A percentile compares a stretch with the other conserved stretches of the same genome.
phyloP scores from a whole-genome alignment of 768 basidiomycete genomes.

The Kwoniella dendrophila region DNA sequence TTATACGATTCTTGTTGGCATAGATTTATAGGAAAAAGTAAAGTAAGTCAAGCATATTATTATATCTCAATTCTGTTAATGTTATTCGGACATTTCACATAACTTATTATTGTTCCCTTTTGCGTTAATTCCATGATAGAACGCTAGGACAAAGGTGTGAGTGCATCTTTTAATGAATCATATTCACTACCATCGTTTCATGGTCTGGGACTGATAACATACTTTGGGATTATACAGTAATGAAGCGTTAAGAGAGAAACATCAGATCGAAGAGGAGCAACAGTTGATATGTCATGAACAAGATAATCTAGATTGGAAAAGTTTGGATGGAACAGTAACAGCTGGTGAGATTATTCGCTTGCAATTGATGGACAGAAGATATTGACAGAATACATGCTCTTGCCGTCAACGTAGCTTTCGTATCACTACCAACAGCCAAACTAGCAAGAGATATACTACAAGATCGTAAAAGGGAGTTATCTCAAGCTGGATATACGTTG shows the following conservation, averaged over 20 bases:
- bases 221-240: slow-evolving; percentile 1
- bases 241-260: slow-evolving; percentile 13
- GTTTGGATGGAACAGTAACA: slow-evolving; percentile 14
- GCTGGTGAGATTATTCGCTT: slow-evolving; percentile 10
- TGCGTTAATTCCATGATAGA: too few relatives aligned
- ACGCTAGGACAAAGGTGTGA: slow-evolving; percentile 13
- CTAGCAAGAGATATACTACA: slow-evolving; percentile 20
- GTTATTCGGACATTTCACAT: neutral
- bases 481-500: slow-evolving; percentile 19
- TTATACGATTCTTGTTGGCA: slow-evolving; percentile 15
- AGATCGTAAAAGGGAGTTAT: slow-evolving; percentile 3
- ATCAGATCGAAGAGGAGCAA: slow-evolving; percentile 16
- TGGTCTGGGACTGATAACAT: too few relatives aligned
- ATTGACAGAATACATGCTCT: neutral
- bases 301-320: neutral
- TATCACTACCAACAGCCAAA: slow-evolving; percentile 34
- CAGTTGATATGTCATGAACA: slow-evolving; percentile 6
- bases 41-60: slow-evolving; percentile 4
- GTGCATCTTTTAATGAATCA: neutral
- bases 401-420: slow-evolving; percentile 26
- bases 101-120: neutral
- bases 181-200: too few relatives aligned
- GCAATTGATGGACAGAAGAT: neutral
- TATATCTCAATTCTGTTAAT: neutral
- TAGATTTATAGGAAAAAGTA: slow-evolving; percentile 5